These are phyloP conservation scores for Clarireedia monteithiana DNA, from an alignment of 2,329 filamentous ascomycete species.

Conservation along the genomic window DNA sequence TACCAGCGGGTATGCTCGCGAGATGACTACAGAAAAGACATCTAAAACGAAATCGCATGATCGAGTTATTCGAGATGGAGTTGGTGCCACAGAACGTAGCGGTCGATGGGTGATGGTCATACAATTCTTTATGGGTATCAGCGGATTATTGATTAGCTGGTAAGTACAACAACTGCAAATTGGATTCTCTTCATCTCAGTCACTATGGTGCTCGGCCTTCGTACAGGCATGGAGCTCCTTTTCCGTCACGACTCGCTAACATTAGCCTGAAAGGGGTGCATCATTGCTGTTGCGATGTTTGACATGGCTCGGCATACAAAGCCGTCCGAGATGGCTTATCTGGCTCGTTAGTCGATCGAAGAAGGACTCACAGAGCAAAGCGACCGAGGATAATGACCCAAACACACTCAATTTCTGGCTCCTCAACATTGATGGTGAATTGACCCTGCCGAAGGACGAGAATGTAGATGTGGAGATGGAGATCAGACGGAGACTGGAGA, in stretches of 20 bases:
- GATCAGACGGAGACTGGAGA: constrained; percentile 55
- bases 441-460: constrained; percentile 50
- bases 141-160: constrained; percentile 49
- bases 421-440: constrained; percentile 42
- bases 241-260: neutral
- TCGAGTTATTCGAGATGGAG: constrained; percentile 49
- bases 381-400: constrained; percentile 19
- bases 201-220: too few relatives aligned
- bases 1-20: constrained; percentile 59
- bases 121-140: constrained; percentile 71
- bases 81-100: constrained; percentile 72
- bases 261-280: constrained; percentile 14
- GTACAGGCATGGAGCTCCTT: too few relatives aligned
- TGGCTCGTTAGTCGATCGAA: constrained; percentile 25
- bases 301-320: constrained; percentile 49
- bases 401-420: constrained; percentile 45
- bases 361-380: constrained; percentile 12
- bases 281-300: constrained; percentile 34
- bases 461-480: constrained; percentile 76
- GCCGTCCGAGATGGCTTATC: constrained; percentile 57
- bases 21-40: constrained; percentile 57
- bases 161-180: neutral
- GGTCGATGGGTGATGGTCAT: constrained; percentile 69
- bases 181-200: too few relatives aligned
- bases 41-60: constrained; percentile 34